phyloP scores from a whole-genome alignment of 495 filamentous ascomycete genomes.

The Lophium mytilinum region DNA sequence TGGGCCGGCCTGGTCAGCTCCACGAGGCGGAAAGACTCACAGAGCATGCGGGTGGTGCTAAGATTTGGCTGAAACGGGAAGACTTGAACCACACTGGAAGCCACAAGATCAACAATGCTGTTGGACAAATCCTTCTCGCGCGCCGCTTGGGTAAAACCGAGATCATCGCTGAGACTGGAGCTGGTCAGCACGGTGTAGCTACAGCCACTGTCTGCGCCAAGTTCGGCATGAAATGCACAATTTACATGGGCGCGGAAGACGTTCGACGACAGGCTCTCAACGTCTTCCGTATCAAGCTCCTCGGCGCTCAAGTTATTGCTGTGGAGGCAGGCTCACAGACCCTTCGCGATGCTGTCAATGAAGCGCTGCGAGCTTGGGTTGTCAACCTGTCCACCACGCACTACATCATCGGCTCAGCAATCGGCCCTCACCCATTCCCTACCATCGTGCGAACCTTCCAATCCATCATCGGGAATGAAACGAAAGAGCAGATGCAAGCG shows the following conservation, averaged over 20 bases:
- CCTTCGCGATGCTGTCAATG: slow-evolving; percentile 91
- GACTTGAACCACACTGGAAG: slow-evolving; percentile 74
- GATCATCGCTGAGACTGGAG: slow-evolving; percentile 93
- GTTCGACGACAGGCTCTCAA: slow-evolving; percentile 89
- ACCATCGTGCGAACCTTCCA: slow-evolving; percentile 96
- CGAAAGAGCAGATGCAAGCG: slow-evolving; percentile 76
- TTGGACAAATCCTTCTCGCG: slow-evolving; percentile 83
- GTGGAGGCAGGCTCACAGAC: slow-evolving; percentile 81
- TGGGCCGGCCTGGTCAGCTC: slow-evolving; percentile 87
- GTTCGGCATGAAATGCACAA: slow-evolving; percentile 90
- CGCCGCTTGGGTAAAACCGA: slow-evolving; percentile 76
- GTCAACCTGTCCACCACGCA: slow-evolving; percentile 80
- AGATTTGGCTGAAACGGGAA: slow-evolving; percentile 92
- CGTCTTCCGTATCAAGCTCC: slow-evolving; percentile 93
- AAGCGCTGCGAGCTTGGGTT: slow-evolving; percentile 84
- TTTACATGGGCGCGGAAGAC: slow-evolving; percentile 95
- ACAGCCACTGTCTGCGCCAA: slow-evolving; percentile 94
- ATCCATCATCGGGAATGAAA: slow-evolving; percentile 86
- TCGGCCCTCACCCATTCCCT: slow-evolving; percentile 91
- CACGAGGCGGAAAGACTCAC: slow-evolving; percentile 84
- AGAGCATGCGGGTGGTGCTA: slow-evolving; percentile 79
- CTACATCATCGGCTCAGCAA: slow-evolving; percentile 93
- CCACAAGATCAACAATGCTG: slow-evolving; percentile 97
- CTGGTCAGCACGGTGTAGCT: slow-evolving; percentile 94
- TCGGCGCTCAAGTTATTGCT: slow-evolving; percentile 78